Evolutionary conservation across 164 flowering plant genomes (phyloP), one percentile per base, ranked within the genome.

Genomic region (Pachysandra terminalis): DNA sequence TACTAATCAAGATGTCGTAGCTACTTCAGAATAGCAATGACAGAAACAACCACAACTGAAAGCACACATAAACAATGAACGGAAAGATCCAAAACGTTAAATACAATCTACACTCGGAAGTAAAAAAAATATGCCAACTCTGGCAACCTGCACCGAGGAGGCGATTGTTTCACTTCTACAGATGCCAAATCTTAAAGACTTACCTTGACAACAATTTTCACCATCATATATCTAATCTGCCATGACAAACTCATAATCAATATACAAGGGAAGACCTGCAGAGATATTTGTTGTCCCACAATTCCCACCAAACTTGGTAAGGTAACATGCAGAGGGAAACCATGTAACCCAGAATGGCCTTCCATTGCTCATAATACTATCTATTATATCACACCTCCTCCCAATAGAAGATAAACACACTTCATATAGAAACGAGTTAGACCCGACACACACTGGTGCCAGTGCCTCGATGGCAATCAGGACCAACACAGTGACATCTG

Each of bases 391-490:
- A 66, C 71, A 68, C 71, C 77, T 53, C 74, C 68, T 55, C 65
- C 65, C 28, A 58, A 63, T 45, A 59, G 69, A 62, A 65, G 51
- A 65, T 48, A 67, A 66, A 73, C 83, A 78, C 79, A 75, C 78
- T 63, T 71, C 71, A 77, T 64, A 68, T 68, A 80, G 70, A 79
- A 76, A 80, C 76, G 74, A 69, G 82, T 80, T 72, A 73, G 77
- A 85, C 79, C 85, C 66, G 74, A 78, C 79, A 70, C 64, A 32
- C 63, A 64, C 35, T 32, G 40, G 79, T 59, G 74, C 82, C 84
- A 82, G 83, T 81, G 81, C 83, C 85, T 83, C 81, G 79, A 77
- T 48, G 65, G 82, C 81, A 64, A 68, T 68, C 61, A 69, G 68
- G 73, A 68, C 79, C 68, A 66, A 59, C 67, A 77, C 63, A 74